Percentiles rank a stretch among this genome's conserved stretches.
These are phyloP conservation scores for Aspergillus pseudonomiae DNA, from an alignment of 2,329 filamentous ascomycete species.

Conservation along the genomic window DNA sequence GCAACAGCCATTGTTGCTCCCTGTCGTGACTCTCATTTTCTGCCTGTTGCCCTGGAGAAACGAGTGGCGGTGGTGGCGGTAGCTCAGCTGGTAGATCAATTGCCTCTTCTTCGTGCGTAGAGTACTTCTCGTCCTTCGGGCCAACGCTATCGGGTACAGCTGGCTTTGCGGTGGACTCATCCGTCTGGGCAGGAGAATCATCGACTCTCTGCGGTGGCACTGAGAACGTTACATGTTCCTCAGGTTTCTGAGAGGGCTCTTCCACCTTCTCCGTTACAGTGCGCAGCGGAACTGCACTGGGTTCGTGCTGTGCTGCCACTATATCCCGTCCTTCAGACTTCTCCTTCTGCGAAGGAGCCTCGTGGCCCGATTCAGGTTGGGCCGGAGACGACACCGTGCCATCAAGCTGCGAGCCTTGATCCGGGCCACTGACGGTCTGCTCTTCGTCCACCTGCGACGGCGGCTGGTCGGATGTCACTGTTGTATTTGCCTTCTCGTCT, in stretches of 20 bases:
- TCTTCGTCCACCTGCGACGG: slow-evolving; percentile 32
- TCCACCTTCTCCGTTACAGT: slow-evolving; percentile 25
- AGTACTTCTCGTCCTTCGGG: slow-evolving; percentile 51
- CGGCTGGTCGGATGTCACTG: slow-evolving; percentile 32
- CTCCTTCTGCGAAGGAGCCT: slow-evolving; percentile 17
- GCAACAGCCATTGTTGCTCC: slow-evolving; percentile 72
- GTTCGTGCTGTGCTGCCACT: slow-evolving; percentile 7
- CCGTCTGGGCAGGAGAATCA: slow-evolving; percentile 47
- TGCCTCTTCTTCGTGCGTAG: slow-evolving; percentile 44
- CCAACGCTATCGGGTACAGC: slow-evolving; percentile 48
- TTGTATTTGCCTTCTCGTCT: slow-evolving; percentile 43
- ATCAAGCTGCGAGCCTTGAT: slow-evolving; percentile 43
- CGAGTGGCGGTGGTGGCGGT: slow-evolving; percentile 61
- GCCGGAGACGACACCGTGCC: slow-evolving; percentile 23
- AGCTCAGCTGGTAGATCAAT: slow-evolving; percentile 52
- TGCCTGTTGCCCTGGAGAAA: slow-evolving; percentile 39
- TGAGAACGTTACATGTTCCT: slow-evolving; percentile 20
- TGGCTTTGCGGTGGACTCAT: slow-evolving; percentile 68
- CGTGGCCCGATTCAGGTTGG: slow-evolving; percentile 19
- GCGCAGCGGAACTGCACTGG: slow-evolving; percentile 16
- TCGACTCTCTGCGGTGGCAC: slow-evolving; percentile 18
- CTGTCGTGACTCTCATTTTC: slow-evolving; percentile 40
- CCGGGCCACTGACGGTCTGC: slow-evolving; percentile 36
- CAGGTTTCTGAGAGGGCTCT: slow-evolving; percentile 20
- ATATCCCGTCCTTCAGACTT: slow-evolving; percentile 16